Percentiles rank a stretch among this genome's conserved stretches.
phyloP scores from a whole-genome alignment of 164 flowering plant genomes.

The Aristolochia contorta region DNA sequence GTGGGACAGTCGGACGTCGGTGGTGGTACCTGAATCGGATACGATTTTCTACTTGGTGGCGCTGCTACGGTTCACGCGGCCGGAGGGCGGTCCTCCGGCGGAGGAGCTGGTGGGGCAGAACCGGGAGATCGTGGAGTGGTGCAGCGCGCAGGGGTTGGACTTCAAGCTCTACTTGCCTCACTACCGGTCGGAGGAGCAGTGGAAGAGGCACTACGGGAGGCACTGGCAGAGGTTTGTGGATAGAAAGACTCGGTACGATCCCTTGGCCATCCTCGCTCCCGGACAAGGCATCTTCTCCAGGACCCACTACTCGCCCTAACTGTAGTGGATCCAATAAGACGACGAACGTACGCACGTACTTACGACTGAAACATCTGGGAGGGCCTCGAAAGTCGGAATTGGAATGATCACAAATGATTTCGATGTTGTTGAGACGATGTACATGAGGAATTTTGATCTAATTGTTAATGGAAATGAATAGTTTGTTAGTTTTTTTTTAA shows the following conservation, averaged over 20 bases:
- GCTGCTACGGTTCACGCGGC: constrained; percentile 45
- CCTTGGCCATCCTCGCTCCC: constrained; percentile 80
- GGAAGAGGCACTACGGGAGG: constrained; percentile 75
- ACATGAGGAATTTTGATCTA: too few relatives aligned
- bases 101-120: constrained; percentile 49
- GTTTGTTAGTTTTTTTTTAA: too few relatives aligned
- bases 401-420: not conserved
- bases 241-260: constrained; percentile 63
- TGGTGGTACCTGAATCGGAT: constrained; percentile 66
- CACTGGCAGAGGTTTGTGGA: constrained; percentile 64
- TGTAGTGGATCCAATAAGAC: too few relatives aligned
- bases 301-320: constrained; percentile 4
- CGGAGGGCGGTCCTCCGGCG: constrained; percentile 35
- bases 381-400: too few relatives aligned
- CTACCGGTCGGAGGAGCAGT: constrained; percentile 46
- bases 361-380: too few relatives aligned
- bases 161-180: constrained; percentile 79
- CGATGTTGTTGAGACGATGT: too few relatives aligned
- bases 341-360: too few relatives aligned
- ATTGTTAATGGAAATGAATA: too few relatives aligned
- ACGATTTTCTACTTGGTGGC: constrained; percentile 76
- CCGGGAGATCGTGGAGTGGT: constrained; percentile 42
- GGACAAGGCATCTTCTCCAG: constrained; percentile 75
- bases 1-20: constrained; percentile 78
- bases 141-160: constrained; percentile 38